Evolutionary conservation across 2,329 filamentous ascomycete species (phyloP).

Genomic region (Cercospora citrullina): DNA sequence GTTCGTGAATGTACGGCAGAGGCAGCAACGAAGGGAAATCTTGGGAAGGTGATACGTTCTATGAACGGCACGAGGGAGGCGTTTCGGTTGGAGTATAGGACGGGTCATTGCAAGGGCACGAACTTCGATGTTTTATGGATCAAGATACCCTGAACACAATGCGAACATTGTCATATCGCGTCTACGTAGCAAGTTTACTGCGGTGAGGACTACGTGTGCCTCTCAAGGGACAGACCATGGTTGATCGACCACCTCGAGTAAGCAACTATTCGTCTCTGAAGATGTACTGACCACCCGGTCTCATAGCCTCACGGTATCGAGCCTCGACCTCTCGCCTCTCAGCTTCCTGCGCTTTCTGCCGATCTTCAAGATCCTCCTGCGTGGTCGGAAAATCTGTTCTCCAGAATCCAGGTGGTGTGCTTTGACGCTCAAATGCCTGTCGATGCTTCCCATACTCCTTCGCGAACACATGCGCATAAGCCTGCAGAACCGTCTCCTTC

Average conservation of each 20-base stretch:
- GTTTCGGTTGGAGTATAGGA: background rate
- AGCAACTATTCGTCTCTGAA: conserved; percentile 71
- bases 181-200: background rate
- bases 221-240: background rate
- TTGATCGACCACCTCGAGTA: background rate
- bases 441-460: conserved; percentile 76
- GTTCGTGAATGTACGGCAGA: background rate
- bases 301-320: conserved; percentile 79
- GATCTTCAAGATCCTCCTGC: conserved; percentile 71
- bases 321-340: conserved; percentile 67
- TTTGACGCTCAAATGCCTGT: conserved; percentile 68
- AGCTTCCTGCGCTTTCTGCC: conserved; percentile 62
- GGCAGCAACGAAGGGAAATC: background rate
- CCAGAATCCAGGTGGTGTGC: conserved; percentile 87
- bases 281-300: conserved; percentile 71
- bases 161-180: background rate
- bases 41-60: background rate
- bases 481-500: conserved; percentile 69
- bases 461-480: conserved; percentile 70
- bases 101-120: background rate
- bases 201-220: background rate
- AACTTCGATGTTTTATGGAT: background rate
- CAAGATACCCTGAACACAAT: background rate
- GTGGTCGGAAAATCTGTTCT: conserved; percentile 84
- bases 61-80: background rate